Conservation (phyloP, 78 protist species). For the Chrysochromulina tobinii region DNA sequence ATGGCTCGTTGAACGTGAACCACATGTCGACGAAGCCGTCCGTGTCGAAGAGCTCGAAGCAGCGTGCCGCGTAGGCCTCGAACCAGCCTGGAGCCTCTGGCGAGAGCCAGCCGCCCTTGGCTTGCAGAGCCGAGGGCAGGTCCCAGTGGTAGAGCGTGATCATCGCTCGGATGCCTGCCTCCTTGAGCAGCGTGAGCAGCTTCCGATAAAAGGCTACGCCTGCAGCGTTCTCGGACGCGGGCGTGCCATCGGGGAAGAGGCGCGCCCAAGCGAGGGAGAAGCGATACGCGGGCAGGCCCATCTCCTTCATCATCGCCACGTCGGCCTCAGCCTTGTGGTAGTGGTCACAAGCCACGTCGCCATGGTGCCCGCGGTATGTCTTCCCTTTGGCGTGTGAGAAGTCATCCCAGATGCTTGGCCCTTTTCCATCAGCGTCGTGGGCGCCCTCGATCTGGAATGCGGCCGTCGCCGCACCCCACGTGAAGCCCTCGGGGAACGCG, state of each 20-base stretch:
- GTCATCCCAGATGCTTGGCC: slow-evolving; percentile 2
- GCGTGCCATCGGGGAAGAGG: slow-evolving; percentile 52
- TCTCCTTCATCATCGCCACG: background rate
- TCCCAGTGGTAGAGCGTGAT: slow-evolving; percentile 78
- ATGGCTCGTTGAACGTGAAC: slow-evolving; percentile 74
- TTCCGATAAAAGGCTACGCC: slow-evolving; percentile 50
- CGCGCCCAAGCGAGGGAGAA: slow-evolving; percentile 67
- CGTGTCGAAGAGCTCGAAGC: slow-evolving; percentile 48
- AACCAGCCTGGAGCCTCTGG: background rate
- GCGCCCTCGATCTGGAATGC: slow-evolving; percentile 20
- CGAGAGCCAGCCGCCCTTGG: slow-evolving; percentile 31
- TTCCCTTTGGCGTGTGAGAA: background rate
- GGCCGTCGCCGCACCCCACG: background rate
- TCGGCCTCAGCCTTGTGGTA: background rate
- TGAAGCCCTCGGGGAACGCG: background rate
- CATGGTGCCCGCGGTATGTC: background rate
- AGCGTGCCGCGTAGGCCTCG: slow-evolving; percentile 52
- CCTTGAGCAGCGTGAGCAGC: slow-evolving; percentile 43
- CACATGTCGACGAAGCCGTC: slow-evolving; percentile 55
- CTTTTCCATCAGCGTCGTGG: background rate
- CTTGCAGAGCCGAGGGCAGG: slow-evolving; percentile 37
- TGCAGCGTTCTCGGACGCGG: background rate
- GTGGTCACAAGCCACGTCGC: background rate
- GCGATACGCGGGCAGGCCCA: slow-evolving; percentile 53
- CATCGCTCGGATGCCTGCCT: slow-evolving; percentile 31